Conservation (phyloP, 2,329 filamentous ascomycete genomes). For the Ophiocordyceps camponoti-saundersi region DNA sequence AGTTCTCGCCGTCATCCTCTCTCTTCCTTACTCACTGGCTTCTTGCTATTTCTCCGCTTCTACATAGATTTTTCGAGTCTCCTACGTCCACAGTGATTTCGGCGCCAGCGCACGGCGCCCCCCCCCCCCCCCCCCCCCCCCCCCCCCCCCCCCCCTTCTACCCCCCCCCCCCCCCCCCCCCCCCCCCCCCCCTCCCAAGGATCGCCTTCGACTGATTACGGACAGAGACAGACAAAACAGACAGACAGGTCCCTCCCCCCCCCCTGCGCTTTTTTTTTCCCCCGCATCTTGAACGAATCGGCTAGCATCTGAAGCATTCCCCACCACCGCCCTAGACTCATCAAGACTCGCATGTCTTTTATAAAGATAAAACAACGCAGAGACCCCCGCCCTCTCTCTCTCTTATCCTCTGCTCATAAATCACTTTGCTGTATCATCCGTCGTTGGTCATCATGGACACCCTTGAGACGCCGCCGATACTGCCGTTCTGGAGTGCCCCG, state of each 20-base stretch:
- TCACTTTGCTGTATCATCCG: background rate
- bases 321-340: background rate
- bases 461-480: background rate
- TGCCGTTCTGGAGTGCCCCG: constrained; percentile 13
- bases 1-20: background rate
- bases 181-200: no score
- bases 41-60: background rate
- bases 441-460: background rate
- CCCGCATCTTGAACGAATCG: background rate
- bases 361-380: background rate
- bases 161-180: no score
- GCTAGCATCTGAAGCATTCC: background rate
- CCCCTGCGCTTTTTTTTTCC: background rate
- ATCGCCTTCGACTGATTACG: no score
- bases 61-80: background rate
- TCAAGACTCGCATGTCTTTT: background rate
- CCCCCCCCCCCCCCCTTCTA: no score
- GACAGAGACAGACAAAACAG: background rate
- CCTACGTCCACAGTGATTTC: background rate
- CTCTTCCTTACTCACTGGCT: no score
- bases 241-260: background rate
- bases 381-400: background rate
- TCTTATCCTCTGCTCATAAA: no score
- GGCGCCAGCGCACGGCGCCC: background rate
- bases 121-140: no score